phyloP scores from a whole-genome alignment of 2,329 filamentous ascomycete genomes.

The Ceratocystis alfenasii region DNA sequence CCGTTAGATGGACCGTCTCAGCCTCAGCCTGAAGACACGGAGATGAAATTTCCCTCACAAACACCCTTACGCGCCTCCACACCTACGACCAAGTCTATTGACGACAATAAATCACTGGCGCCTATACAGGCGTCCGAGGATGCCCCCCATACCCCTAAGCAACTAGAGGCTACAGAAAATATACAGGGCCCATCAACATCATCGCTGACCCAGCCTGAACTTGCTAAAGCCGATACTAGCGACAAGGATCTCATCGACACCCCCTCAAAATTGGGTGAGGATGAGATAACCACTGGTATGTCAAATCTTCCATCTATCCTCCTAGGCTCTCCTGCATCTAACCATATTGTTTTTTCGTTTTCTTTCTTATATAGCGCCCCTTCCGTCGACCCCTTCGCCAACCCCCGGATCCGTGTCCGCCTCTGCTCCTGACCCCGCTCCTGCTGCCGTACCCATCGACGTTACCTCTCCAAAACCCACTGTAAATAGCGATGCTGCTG shows the following conservation, averaged over 20 bases:
- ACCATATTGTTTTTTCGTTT: neutral
- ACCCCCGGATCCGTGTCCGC: neutral
- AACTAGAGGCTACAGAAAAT: neutral
- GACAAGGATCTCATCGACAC: neutral
- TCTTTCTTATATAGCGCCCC: neutral
- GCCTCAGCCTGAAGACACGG: neutral
- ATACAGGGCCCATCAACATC: neutral
- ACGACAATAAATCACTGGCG: neutral
- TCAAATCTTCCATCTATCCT: neutral
- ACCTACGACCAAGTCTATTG: neutral
- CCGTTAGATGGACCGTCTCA: neutral
- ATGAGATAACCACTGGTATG: neutral
- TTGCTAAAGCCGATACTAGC: neutral
- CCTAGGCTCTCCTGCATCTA: neutral
- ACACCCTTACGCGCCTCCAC: neutral
- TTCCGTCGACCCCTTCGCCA: neutral
- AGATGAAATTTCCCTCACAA: neutral
- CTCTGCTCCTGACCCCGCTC: neutral
- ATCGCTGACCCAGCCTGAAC: neutral
- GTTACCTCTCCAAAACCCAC: neutral
- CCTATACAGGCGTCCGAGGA: neutral
- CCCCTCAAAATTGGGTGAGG: neutral
- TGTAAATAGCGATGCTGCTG: neutral
- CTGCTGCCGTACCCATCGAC: neutral
- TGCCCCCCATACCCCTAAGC: neutral